Base-by-base conservation (phyloP, 345 rosid genomes). In the Populus davidiana region DNA sequence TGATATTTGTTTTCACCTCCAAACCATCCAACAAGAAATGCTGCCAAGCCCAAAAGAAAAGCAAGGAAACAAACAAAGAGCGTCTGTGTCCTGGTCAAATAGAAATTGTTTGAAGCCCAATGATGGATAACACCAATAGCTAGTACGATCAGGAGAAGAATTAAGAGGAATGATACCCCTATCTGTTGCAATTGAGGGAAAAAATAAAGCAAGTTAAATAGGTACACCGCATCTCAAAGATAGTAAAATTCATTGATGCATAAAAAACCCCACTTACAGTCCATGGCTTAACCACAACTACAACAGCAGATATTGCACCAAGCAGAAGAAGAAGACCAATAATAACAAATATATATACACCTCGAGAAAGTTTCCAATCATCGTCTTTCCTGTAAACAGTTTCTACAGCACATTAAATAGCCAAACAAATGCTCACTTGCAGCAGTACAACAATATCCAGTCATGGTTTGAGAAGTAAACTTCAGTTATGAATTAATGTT, bases 91-190 rank as follows among this genome's bases (percentile, higher is more conserved):
- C 99, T 86, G 39, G 99, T 92, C 88, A 96, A 83, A 81, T 96
- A 96, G 90, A 96, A 94, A 89, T 92, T 96, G 89, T 96, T 96
- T 73, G 99, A 94, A 70, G 98, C 97, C 99, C 99, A 96, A 52
- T 91, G 95, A 80, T 94, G 97, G 79, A 90, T 90, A 81, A 94
- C 97, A 81, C 94, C 97, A 79, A 92, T 94, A 52, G 99, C 94
- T 73, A 96, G 93, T 73, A 92, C 97, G 62, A 94, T 86, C 78
- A 92, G 88, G 79, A 96, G 92, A 75, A 96, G 92, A 86, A 96
- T 85, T 75, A 96, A 87, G 62, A 96, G 97, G 81, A 94, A 94
- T 10, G 99, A 90, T 43, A 86, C 97, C 75, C 98, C 99, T 23
- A 92, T 82, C 99, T 96, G 97, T 91, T 65, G 77, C 77, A 81